Base-by-base conservation (phyloP, 2,329 filamentous ascomycete genomes). In the Trichoderma koningiopsis region DNA sequence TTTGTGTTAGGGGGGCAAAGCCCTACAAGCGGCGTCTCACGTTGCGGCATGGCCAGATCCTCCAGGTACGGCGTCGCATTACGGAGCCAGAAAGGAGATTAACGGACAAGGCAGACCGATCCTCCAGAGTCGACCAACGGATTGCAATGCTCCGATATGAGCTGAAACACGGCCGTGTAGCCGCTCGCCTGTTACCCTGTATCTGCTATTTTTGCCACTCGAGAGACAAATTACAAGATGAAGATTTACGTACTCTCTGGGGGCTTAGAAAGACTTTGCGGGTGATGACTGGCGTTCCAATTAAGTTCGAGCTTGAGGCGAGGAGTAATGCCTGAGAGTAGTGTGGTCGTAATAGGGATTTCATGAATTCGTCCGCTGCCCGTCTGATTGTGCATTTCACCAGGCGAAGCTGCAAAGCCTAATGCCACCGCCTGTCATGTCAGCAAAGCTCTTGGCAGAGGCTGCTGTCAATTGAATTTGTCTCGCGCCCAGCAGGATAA, bases 1-100 rank as follows among this genome's bases (percentile, higher is more conserved):
- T 43, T 47, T 60, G 24, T 24, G 22, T 22, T 53, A 40, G 57
- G 37, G 40, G 40, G 57, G 56, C 24, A 68, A 35, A 68, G 65
- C 65, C 65, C 33, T 68, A 68, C 33, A 43, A 47, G 33, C 33
- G 43, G 37, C 29, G 64, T 67, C 55, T 67, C 64, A 67, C 22
- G 40, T 59, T 52, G 64, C 31, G 40, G 40, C 55, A 67, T 19
- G 40, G 64, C 37, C 22, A 22, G 11, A 59, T 67, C 55, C 63
- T 66, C 63, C 53, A 16, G 47, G 33, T 8, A 52, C 56, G 53
- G 56, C 56, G 31, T 60, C 31, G 56, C 65, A 59, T 68, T 40
- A 40, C 22, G 43, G 31, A 68, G 57, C 16, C 16, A 16, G 22
- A 43, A 66, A 43, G 29, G 40, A 59, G 40, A 67, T 52, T 67